These are phyloP conservation scores for Trifolium repens DNA, from an alignment of 306 rosid species.

Conservation along the genomic window DNA sequence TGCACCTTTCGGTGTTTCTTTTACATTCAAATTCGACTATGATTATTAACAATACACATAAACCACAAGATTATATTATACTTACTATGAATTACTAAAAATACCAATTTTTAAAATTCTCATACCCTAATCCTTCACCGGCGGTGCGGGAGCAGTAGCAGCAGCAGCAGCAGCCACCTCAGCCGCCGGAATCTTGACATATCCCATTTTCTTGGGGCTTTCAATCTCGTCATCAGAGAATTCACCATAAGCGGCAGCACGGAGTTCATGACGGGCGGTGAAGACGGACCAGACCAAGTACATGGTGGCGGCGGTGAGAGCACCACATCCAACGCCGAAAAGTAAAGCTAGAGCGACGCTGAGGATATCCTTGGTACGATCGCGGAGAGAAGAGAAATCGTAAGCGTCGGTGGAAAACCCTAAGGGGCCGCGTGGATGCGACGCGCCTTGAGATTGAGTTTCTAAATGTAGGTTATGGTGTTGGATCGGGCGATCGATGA, in stretches of 20 bases:
- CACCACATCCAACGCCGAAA: conserved; percentile 92
- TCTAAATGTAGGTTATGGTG: not conserved
- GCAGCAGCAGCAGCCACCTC: conserved; percentile 43
- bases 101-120: conserved; percentile 17
- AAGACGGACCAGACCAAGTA: conserved; percentile 79
- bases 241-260: conserved; percentile 41
- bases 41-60: conserved; percentile 47
- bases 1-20: conserved; percentile 36
- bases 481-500: conserved; percentile 33
- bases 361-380: conserved; percentile 87
- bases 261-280: conserved; percentile 50
- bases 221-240: conserved; percentile 47
- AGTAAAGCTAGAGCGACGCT: conserved; percentile 88
- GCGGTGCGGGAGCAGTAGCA: conserved; percentile 21
- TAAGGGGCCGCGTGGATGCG: conserved; percentile 34
- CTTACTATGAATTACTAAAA: not conserved
- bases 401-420: conserved; percentile 50
- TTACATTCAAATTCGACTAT: conserved; percentile 32
- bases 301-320: conserved; percentile 87
- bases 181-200: conserved; percentile 62
- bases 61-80: not conserved
- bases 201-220: conserved; percentile 70
- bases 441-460: conserved; percentile 7
- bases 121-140: conserved; percentile 52
- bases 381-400: conserved; percentile 81